Evolutionary conservation across 164 flowering plant species (phyloP).

Genomic region (Dillenia suffruticosa): DNA sequence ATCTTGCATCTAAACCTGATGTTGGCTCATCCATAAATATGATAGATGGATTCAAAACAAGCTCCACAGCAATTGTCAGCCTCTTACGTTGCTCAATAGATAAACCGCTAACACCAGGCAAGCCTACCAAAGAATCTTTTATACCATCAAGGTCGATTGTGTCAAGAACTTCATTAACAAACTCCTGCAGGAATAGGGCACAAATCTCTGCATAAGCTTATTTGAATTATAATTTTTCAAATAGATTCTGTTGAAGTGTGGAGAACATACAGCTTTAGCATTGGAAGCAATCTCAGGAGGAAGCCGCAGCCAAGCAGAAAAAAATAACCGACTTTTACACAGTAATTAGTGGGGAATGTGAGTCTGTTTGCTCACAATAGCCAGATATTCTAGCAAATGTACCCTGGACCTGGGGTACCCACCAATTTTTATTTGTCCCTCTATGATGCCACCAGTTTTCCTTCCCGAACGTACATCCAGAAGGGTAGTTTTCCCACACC

Average conservation of each 20-base stretch:
- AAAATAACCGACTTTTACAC: conserved; percentile 68
- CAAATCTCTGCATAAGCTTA: background rate
- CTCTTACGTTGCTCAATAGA: conserved; percentile 84
- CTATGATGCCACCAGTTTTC: conserved; percentile 67
- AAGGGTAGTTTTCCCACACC: conserved; percentile 87
- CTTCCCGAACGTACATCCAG: conserved; percentile 85
- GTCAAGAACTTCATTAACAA: conserved; percentile 71
- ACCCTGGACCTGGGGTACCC: conserved; percentile 68
- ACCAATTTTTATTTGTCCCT: conserved; percentile 65
- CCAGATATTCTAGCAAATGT: conserved; percentile 87
- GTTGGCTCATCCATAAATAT: conserved; percentile 91
- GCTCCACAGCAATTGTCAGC: conserved; percentile 84
- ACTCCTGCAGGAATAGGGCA: conserved; percentile 31
- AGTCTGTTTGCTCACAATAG: conserved; percentile 78
- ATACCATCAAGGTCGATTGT: conserved; percentile 70
- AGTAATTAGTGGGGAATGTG: conserved; percentile 78
- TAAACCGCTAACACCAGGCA: conserved; percentile 67
- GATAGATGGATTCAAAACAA: conserved; percentile 77
- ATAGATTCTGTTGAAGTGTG: background rate
- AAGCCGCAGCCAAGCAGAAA: conserved; percentile 77
- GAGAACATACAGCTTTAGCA: conserved; percentile 44
- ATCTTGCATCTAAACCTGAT: conserved; percentile 80
- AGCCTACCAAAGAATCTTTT: conserved; percentile 62
- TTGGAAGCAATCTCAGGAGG: conserved; percentile 42
- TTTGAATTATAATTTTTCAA: background rate